phyloP scores from a whole-genome alignment of 2,329 filamentous ascomycete species.

The Neonectria ditissima region DNA sequence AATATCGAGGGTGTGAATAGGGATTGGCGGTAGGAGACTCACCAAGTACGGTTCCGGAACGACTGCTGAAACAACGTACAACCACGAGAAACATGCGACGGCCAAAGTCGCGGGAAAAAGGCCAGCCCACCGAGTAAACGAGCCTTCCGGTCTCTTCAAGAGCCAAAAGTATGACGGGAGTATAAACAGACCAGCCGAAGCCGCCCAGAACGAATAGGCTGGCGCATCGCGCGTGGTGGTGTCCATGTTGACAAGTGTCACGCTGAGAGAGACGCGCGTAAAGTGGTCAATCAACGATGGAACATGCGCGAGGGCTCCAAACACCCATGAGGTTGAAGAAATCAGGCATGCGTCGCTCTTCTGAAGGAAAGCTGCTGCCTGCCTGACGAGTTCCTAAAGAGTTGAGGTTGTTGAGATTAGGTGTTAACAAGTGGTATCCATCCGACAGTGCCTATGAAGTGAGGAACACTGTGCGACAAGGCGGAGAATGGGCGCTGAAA shows the following conservation, averaged over 20 bases:
- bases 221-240: not conserved
- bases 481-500: not conserved
- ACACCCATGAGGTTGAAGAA: not conserved
- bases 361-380: not conserved
- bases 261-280: constrained; percentile 13
- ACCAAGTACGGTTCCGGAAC: constrained; percentile 69
- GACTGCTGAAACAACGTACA: constrained; percentile 41
- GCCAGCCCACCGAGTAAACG: not conserved
- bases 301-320: not conserved
- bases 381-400: not conserved
- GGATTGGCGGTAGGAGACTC: constrained; percentile 23
- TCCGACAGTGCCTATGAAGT: constrained; percentile 21
- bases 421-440: constrained; percentile 22
- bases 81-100: constrained; percentile 37
- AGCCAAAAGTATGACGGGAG: constrained; percentile 31
- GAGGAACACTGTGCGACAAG: constrained; percentile 35
- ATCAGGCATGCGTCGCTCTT: not conserved
- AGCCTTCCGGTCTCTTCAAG: constrained; percentile 9
- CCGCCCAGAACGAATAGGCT: constrained; percentile 30
- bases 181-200: constrained; percentile 26
- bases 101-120: constrained; percentile 36
- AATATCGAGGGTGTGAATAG: constrained; percentile 15
- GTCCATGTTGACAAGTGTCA: constrained; percentile 46
- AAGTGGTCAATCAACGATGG: not conserved
- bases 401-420: constrained; percentile 26